phyloP scores from a whole-genome alignment of 768 basidiomycete genomes.

The Artomyces pyxidatus region DNA sequence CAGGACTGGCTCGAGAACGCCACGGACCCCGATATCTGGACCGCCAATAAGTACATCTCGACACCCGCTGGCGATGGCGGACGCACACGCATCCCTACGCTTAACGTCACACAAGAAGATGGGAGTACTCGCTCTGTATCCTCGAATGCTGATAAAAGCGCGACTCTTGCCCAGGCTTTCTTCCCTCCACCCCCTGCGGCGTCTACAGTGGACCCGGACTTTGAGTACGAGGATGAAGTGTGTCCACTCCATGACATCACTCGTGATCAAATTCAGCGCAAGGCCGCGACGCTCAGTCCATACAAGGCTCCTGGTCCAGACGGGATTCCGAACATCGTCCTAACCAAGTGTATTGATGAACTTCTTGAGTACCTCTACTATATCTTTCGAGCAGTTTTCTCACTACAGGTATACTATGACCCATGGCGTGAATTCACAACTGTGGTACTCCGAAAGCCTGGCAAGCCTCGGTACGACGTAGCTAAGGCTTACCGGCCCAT shows the following conservation, averaged over 20 bases:
- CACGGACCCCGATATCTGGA: conserved; percentile 16
- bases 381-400: background rate
- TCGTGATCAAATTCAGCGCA: conserved; percentile 1
- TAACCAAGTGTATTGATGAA: conserved; percentile 9
- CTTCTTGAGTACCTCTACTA: conserved; percentile 10
- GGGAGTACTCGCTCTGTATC: conserved; percentile 1
- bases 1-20: conserved; percentile 16
- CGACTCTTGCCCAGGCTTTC: conserved; percentile 15
- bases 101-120: background rate
- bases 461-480: conserved; percentile 17
- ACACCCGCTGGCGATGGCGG: conserved; percentile 11
- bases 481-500: conserved; percentile 20
- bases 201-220: background rate
- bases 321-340: conserved; percentile 18
- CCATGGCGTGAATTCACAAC: conserved; percentile 14
- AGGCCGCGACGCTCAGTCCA: conserved; percentile 8
- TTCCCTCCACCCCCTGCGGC: conserved; percentile 15
- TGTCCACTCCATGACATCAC: conserved; percentile 6
- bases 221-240: conserved; percentile 3
- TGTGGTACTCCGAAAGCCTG: conserved; percentile 18
- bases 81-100: conserved; percentile 14
- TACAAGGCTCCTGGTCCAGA: conserved; percentile 20
- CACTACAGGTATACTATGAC: conserved; percentile 3
- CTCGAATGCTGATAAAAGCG: conserved; percentile 18
- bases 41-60: conserved; percentile 7